Evolutionary conservation across 352 stramenopile genomes (phyloP), one percentile per base, ranked within the genome.

Genomic region (Phytopythium litorale): DNA sequence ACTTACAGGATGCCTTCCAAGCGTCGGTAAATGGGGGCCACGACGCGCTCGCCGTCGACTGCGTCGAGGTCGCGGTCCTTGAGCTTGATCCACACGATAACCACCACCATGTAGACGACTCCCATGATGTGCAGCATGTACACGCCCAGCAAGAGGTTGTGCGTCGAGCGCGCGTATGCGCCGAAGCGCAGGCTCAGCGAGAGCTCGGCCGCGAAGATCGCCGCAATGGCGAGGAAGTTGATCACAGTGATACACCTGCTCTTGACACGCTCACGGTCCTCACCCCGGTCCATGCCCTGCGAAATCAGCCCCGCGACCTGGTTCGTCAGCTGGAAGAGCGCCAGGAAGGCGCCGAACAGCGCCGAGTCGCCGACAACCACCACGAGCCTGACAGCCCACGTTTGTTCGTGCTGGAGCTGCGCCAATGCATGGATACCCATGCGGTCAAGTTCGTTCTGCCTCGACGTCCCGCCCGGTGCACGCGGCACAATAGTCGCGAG

Each of bases 1-100:
- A 63, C 72, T 43, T 70, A 84, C 79, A 88, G 75, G 62, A 88
- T 87, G 46, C 66, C 61, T 51, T 84, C 81, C 62, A 88, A 68
- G 42, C 78, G 78, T 2, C 70, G 67, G 58, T 89, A 89, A 5
- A 88, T 63, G 2, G 78, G 80, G 0, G 79, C 86, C 42, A 72
- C 52, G 12, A 84, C 75, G 45, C 76, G 64, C 1, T 60, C 58
- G 43, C 78, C 75, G 33, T 76, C 61, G n/a, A 88, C 69, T 32
- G 62, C 70, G 59, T 84, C 78, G 60, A 78, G 76, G 33, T 88
- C 79, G 23, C 73, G 70, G 8, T 76, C 76, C 15, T 64, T 65
- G 48, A 56, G 60, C 51, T 84, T 86, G 40, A 86, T 65, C 30
- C 38, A 65, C 16, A 79, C 42, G 52, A 86, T 59, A 13, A 72